phyloP scores from a whole-genome alignment of 1,284 basidiomycete species.

The Coriolopsis trogii region DNA sequence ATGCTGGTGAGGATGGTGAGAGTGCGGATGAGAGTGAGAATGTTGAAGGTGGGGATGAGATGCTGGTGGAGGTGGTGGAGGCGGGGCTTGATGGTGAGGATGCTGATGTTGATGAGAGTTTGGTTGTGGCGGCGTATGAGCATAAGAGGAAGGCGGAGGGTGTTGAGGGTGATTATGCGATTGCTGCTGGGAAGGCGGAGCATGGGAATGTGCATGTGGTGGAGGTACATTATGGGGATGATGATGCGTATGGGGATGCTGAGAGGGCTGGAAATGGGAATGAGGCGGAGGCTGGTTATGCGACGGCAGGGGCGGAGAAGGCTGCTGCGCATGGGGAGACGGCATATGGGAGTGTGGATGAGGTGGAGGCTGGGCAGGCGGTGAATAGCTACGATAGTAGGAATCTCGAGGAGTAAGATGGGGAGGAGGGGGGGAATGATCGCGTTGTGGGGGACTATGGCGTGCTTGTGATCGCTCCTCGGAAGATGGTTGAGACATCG shows the following conservation, averaged over 20 bases:
- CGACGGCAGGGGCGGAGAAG: neutral
- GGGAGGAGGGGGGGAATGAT: neutral
- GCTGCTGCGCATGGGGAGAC: neutral
- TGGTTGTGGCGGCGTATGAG: neutral
- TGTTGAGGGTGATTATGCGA: neutral
- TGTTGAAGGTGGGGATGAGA: conserved; percentile 4
- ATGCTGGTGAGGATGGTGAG: conserved; percentile 16
- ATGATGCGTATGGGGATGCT: conserved; percentile 10
- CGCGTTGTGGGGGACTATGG: conserved; percentile 1
- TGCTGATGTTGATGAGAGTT: neutral
- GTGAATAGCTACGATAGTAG: neutral
- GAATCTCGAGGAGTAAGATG: neutral
- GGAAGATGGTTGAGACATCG: conserved; percentile 6
- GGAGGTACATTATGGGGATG: conserved; percentile 1
- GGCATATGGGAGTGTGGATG: neutral
- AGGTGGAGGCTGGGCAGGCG: neutral
- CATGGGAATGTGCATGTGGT: conserved; percentile 6
- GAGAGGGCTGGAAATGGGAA: neutral
- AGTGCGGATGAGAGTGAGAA: neutral
- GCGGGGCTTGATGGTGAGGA: conserved; percentile 3
- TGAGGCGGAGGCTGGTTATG: conserved; percentile 1
- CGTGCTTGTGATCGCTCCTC: conserved; percentile 7
- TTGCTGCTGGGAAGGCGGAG: neutral
- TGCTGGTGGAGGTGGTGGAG: conserved; percentile 4
- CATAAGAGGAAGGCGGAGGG: neutral